Conservation (phyloP, 768 basidiomycete genomes). For the Coprinopsis strossmayeri region DNA sequence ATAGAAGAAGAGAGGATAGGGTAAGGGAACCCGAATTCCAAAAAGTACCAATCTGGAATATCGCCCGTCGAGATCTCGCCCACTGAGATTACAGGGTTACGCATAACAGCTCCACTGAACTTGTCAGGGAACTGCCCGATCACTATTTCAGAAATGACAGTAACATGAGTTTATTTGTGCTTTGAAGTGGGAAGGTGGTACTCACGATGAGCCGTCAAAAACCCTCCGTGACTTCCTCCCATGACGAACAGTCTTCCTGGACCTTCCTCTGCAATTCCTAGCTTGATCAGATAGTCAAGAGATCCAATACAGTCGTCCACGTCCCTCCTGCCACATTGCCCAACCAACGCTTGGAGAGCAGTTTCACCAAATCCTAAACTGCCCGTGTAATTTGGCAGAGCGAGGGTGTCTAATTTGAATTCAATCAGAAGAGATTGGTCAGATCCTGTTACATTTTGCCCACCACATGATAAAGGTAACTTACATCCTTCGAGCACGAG, state of each 20-base stretch:
- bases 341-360: constrained; percentile 47
- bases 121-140: constrained; percentile 55
- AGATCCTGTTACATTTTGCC: not conserved
- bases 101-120: constrained; percentile 56
- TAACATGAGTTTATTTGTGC: not conserved
- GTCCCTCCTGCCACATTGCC: constrained; percentile 57
- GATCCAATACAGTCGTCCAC: constrained; percentile 59
- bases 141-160: constrained; percentile 29
- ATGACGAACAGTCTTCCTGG: constrained; percentile 46
- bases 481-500: constrained; percentile 58
- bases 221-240: constrained; percentile 72
- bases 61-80: constrained; percentile 53
- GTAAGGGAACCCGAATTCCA: constrained; percentile 39
- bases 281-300: constrained; percentile 39
- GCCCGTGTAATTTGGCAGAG: constrained; percentile 62
- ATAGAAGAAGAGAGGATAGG: constrained; percentile 27
- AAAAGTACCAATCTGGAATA: constrained; percentile 64
- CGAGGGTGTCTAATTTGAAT: constrained; percentile 42
- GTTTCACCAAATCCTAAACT: constrained; percentile 60
- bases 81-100: constrained; percentile 64
- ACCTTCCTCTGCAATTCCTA: constrained; percentile 42
- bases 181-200: constrained; percentile 7
- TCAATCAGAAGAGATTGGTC: not conserved
- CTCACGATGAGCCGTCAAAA: constrained; percentile 52
- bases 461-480: constrained; percentile 16